These are phyloP conservation scores for Hermanozyma aechmeae DNA, from an alignment of 805 yeast genomes.

Conservation along the genomic window DNA sequence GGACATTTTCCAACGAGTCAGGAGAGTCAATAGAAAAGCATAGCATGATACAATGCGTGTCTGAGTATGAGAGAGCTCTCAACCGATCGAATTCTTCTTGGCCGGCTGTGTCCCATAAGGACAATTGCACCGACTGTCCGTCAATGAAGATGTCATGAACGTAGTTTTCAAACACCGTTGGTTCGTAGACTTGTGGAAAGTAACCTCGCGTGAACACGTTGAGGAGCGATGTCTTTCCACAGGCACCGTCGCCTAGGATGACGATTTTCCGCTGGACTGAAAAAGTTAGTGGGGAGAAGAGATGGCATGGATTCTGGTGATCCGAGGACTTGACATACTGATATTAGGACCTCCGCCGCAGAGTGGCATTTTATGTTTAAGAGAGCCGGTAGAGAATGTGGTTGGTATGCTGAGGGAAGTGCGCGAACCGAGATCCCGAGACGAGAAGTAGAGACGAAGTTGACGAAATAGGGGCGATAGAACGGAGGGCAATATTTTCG, in stretches of 20 bases:
- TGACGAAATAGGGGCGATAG: no score
- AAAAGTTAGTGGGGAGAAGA: constrained; percentile 5
- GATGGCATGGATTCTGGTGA: constrained; percentile 4
- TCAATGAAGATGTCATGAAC: constrained; percentile 96
- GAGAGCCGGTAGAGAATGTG: no score
- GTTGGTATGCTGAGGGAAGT: no score
- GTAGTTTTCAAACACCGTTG: constrained; percentile 95
- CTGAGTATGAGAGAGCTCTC: constrained; percentile 86
- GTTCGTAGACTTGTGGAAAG: constrained; percentile 97
- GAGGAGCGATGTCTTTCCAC: constrained; percentile 92
- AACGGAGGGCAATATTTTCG: no score
- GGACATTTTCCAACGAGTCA: constrained; percentile 91
- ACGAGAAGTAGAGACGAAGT: no score
- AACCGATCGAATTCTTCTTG: constrained; percentile 96
- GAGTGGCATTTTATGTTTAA: constrained; percentile 21
- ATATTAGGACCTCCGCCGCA: constrained; percentile 35
- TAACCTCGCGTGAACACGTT: constrained; percentile 96
- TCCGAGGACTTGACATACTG: constrained; percentile 21
- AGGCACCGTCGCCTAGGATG: constrained; percentile 95
- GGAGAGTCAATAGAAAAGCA: constrained; percentile 92
- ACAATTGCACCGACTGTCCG: constrained; percentile 83
- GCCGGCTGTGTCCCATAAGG: constrained; percentile 98
- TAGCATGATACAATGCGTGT: constrained; percentile 94
- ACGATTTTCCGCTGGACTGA: constrained; percentile 86
- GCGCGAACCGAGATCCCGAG: no score